Base-by-base conservation (phyloP, 1,139 yeast genomes). In the Pichia sp. region DNA sequence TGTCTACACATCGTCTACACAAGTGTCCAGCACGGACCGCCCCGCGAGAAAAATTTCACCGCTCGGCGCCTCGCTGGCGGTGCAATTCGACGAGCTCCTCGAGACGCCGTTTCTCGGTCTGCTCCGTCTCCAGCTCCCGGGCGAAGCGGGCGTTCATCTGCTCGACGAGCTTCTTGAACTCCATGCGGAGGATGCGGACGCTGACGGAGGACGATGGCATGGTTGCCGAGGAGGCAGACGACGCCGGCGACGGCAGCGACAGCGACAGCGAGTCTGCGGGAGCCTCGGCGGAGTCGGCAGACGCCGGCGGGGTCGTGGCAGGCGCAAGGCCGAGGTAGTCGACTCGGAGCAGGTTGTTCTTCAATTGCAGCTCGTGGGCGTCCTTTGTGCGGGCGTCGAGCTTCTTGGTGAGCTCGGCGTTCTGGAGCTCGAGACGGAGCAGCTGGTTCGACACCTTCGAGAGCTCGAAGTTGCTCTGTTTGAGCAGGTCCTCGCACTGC, bases 71-170 rank as follows among this genome's bases (percentile, higher is more conserved):
- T 16, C 5, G 38, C n/a, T 34, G 38, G n/a, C 38, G 38, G 49
- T 44, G 34, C 36, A n/a, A 6, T 34, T 16, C 23, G 44, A 38
- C 16, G 16, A 38, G 41, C 41, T 45, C 30, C 45, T 38, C 45
- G 23, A 38, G 30, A 6, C 41, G 23, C n/a, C 36, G 34, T 5
- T n/a, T 23, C 23, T 48, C 45, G 26, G 16, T 30, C 23, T 45
- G 36, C 4, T 49, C 50, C 11, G 26, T 40, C 11, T 53, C 47
- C 11, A 55, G 15, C 36, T 56, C 59, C 7, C 15, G 16, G 59
- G 81, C 85, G 63, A 85, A 85, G 58, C 79, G 81, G 47, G 76
- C 79, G 59, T 84, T 87, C 59, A 87, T 76, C 49, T 82, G 86
- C 54, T 75, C 73, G 1, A 87, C 84, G 45, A 87, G 77, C 63